Conservation (phyloP, 345 rosid species). For the Populus tremula region DNA sequence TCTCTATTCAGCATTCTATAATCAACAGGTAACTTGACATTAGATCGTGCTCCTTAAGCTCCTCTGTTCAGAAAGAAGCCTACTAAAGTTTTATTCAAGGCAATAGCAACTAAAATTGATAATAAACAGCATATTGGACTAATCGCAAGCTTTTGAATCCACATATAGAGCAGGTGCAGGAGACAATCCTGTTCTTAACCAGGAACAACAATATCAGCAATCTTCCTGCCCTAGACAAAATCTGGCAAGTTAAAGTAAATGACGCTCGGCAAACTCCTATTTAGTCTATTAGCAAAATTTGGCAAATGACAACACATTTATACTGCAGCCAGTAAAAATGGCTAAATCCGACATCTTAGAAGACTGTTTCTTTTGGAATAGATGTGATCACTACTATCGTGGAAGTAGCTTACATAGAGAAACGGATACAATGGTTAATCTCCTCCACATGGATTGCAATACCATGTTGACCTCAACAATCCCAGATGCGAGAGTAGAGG, state of each 20-base stretch:
- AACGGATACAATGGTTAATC: neutral
- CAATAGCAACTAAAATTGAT: neutral
- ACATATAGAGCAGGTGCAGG: no score
- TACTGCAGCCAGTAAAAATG: no score
- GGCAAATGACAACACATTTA: no score
- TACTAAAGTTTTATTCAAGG: neutral
- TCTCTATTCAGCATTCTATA: neutral
- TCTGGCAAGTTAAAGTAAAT: no score
- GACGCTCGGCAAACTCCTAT: no score
- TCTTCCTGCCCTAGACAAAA: no score
- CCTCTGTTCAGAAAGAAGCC: neutral
- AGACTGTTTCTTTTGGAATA: neutral
- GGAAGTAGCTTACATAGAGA: neutral
- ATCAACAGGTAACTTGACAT: neutral
- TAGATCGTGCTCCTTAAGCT: neutral
- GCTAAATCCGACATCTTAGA: no score
- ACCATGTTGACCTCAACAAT: no score
- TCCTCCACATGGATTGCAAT: no score
- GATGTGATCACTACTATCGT: neutral
- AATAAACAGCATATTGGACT: neutral
- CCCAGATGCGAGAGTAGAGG: no score
- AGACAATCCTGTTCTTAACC: neutral
- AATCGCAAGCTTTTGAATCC: neutral
- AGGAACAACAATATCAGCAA: no score
- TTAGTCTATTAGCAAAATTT: no score